A percentile compares a stretch with the other conserved stretches of the same genome.
Conservation (phyloP, 2,329 filamentous ascomycete species). For the Fonsecaea pugnacius region DNA sequence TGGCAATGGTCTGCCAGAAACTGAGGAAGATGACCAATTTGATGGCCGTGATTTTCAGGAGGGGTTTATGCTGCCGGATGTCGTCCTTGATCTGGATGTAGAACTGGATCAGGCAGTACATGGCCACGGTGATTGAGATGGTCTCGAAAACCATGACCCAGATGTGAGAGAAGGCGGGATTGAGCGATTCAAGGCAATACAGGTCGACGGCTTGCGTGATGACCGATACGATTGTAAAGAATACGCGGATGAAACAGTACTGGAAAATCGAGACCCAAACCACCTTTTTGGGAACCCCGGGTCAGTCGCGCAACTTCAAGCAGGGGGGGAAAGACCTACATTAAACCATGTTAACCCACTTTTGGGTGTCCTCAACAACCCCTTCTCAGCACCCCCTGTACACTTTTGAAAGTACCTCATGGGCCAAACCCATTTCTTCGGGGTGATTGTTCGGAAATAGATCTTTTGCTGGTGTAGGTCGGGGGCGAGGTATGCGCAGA, state of each 20-base stretch:
- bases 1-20: conserved; percentile 76
- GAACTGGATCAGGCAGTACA: conserved; percentile 88
- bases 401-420: conserved; percentile 71
- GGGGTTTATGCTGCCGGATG: conserved; percentile 70
- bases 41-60: conserved; percentile 82
- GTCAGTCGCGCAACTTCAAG: conserved; percentile 5
- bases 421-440: conserved; percentile 76
- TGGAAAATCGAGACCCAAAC: conserved; percentile 83
- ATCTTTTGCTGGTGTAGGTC: conserved; percentile 79
- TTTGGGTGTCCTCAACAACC: conserved; percentile 72
- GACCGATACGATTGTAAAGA: conserved; percentile 79
- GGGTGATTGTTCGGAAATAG: conserved; percentile 72
- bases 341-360: conserved; percentile 92
- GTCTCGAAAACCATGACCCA: conserved; percentile 77
- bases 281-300: conserved; percentile 53
- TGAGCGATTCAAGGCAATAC: conserved; percentile 80
- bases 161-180: conserved; percentile 78
- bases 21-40: conserved; percentile 90
- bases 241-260: conserved; percentile 79
- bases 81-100: conserved; percentile 75
- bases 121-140: conserved; percentile 75
- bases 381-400: conserved; percentile 69
- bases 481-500: conserved; percentile 80
- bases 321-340: conserved; percentile 43
- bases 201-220: conserved; percentile 68